phyloP scores from a whole-genome alignment of 2,329 filamentous ascomycete genomes.

The Curvularia eragrostidis region DNA sequence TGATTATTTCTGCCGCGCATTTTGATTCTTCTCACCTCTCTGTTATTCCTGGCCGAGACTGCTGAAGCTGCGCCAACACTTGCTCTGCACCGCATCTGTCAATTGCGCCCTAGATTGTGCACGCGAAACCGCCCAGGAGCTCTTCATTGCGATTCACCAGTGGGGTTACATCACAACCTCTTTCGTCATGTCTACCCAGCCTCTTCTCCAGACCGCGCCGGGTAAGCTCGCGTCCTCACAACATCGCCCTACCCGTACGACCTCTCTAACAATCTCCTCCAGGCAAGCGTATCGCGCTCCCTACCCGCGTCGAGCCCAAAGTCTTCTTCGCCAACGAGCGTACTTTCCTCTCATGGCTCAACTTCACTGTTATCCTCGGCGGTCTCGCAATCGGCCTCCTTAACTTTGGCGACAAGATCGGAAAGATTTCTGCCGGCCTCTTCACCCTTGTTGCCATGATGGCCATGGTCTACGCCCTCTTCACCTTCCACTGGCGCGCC shows the following conservation, averaged over 20 bases:
- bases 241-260: background rate
- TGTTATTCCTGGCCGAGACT: background rate
- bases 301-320: slow-evolving; percentile 97
- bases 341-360: slow-evolving; percentile 98
- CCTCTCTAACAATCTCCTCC: slow-evolving; percentile 15
- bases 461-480: slow-evolving; percentile 92
- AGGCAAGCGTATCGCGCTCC: slow-evolving; percentile 99
- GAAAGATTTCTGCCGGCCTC: slow-evolving; percentile 90
- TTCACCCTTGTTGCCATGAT: slow-evolving; percentile 95
- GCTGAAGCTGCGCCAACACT: slow-evolving; percentile 18
- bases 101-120: slow-evolving; percentile 16
- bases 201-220: slow-evolving; percentile 90
- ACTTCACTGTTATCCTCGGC: slow-evolving; percentile 98
- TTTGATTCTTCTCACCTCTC: background rate
- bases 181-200: slow-evolving; percentile 86
- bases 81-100: slow-evolving; percentile 1
- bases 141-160: slow-evolving; percentile 19
- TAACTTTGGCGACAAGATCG: slow-evolving; percentile 95
- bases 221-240: slow-evolving; percentile 62
- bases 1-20: slow-evolving; percentile 8
- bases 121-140: slow-evolving; percentile 10
- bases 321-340: slow-evolving; percentile 99
- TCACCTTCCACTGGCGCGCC: slow-evolving; percentile 97
- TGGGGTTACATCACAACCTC: slow-evolving; percentile 13
- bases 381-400: slow-evolving; percentile 95